Conservation (phyloP, 768 basidiomycete genomes). For the Kwoniella sp. region DNA sequence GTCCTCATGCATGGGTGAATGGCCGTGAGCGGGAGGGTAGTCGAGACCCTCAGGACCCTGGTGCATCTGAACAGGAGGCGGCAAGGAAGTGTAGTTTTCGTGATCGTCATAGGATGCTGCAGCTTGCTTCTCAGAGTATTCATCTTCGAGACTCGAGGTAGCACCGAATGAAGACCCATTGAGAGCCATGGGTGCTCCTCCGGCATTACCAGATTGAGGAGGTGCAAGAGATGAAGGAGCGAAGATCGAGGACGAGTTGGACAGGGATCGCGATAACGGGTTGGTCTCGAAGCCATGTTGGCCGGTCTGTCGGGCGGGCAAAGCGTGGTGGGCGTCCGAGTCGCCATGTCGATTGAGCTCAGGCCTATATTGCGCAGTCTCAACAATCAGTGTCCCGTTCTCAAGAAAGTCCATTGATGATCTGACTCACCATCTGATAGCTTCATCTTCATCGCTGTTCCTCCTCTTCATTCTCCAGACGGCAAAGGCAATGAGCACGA, state of each 20-base stretch:
- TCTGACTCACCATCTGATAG: constrained; percentile 48
- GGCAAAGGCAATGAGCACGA: constrained; percentile 43
- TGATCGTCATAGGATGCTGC: constrained; percentile 20
- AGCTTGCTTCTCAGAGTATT: constrained; percentile 23
- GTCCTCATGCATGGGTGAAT: constrained; percentile 3
- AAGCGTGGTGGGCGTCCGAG: constrained; percentile 46
- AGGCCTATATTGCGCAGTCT: constrained; percentile 30
- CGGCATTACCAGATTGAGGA: constrained; percentile 12
- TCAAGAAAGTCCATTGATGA: neutral
- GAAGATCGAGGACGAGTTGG: constrained; percentile 45
- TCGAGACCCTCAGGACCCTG: neutral
- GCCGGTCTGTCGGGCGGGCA: constrained; percentile 52
- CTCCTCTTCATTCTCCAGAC: constrained; percentile 53
- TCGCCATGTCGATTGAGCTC: constrained; percentile 55
- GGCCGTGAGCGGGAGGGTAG: neutral
- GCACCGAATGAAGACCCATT: constrained; percentile 48
- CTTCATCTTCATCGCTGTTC: constrained; percentile 50
- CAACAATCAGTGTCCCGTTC: constrained; percentile 2
- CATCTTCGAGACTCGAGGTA: constrained; percentile 37
- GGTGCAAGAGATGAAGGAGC: constrained; percentile 24
- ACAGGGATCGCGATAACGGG: constrained; percentile 45
- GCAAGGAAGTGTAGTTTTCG: constrained; percentile 38
- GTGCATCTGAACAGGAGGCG: constrained; percentile 32
- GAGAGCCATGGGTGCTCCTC: constrained; percentile 40
- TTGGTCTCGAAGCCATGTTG: constrained; percentile 54